Conservation (phyloP, 2,329 filamentous ascomycete species). For the Trichophyton schoenleinii region DNA sequence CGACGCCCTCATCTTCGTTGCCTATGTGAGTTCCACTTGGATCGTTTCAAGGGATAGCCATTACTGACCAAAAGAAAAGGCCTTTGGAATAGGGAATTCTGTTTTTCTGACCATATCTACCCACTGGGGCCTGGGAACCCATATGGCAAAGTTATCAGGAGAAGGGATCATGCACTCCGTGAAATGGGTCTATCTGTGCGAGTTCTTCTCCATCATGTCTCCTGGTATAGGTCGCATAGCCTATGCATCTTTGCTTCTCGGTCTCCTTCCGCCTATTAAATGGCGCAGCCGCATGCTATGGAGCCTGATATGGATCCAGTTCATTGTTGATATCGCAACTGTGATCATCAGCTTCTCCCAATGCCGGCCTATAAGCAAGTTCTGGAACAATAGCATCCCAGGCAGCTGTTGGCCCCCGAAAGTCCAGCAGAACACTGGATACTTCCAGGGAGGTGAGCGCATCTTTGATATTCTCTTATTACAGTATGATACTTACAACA, state of each 20-base stretch:
- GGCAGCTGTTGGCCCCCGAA: constrained; percentile 10
- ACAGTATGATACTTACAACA: neutral
- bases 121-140: constrained; percentile 9
- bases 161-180: constrained; percentile 8
- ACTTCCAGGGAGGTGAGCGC: constrained; percentile 9
- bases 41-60: too few species aligned
- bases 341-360: constrained; percentile 6
- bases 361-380: constrained; percentile 6
- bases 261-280: constrained; percentile 7
- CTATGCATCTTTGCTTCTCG: constrained; percentile 11
- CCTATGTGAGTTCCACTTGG: neutral
- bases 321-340: constrained; percentile 9
- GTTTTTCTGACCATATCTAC: constrained; percentile 7
- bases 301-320: constrained; percentile 7
- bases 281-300: constrained; percentile 7
- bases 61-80: constrained; percentile 1
- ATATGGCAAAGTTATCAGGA: constrained; percentile 5
- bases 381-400: constrained; percentile 7
- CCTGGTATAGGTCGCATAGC: constrained; percentile 11
- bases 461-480: neutral
- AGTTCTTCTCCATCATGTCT: constrained; percentile 10
- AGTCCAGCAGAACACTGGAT: constrained; percentile 8
- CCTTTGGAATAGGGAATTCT: constrained; percentile 5
- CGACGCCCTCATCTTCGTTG: neutral
- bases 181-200: constrained; percentile 11